phyloP scores from a whole-genome alignment of 169 alveolate genomes.

The Cryptosporidium parvum region DNA sequence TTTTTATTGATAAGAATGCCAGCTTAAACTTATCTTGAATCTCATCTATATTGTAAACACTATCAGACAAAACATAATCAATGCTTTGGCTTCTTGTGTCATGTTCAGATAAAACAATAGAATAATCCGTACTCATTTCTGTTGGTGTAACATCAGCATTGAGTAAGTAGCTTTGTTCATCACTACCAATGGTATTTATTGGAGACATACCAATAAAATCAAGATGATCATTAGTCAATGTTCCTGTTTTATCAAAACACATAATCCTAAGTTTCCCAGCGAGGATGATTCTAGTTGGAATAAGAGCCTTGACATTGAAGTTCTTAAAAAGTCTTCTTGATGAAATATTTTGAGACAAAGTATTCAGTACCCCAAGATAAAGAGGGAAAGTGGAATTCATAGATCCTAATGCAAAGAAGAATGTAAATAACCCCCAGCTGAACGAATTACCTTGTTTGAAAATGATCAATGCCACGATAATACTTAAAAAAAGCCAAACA shows the following conservation, averaged over 20 bases:
- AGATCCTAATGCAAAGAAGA: conserved; percentile 86
- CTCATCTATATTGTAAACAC: neutral
- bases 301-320: conserved; percentile 90
- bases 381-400: conserved; percentile 51
- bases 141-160: neutral
- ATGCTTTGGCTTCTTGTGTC: neutral
- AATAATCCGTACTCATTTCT: neutral
- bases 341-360: conserved; percentile 90
- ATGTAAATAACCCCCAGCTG: conserved; percentile 86
- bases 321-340: conserved; percentile 89
- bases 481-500: conserved; percentile 68
- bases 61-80: neutral
- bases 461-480: conserved; percentile 63
- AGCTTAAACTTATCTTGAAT: neutral
- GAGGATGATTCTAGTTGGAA: conserved; percentile 95
- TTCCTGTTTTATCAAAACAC: conserved; percentile 98
- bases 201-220: conserved; percentile 84
- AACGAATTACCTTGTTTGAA: conserved; percentile 79
- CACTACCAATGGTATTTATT: neutral
- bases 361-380: conserved; percentile 43
- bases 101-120: neutral
- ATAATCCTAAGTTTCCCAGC: conserved; percentile 95
- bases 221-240: conserved; percentile 94
- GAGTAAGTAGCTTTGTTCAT: neutral
- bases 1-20: conserved; percentile 48